Base-by-base conservation (phyloP, 495 filamentous ascomycete genomes). In the Daldinia childiae region DNA sequence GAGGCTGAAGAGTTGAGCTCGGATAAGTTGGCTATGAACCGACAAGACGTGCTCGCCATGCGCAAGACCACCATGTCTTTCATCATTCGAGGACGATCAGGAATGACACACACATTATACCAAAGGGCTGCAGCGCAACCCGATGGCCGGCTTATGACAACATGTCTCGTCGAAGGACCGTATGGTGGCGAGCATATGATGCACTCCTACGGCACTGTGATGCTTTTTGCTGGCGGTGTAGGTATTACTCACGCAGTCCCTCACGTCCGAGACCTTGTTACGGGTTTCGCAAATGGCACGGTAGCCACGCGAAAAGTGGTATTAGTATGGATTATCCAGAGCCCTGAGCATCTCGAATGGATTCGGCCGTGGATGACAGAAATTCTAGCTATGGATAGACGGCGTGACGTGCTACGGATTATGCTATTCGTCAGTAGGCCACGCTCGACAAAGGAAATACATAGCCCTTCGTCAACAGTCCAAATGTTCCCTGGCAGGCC, bases 311-410 rank as follows among this genome's bases (percentile, higher is more conserved):
- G 90, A 48, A 89, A 91, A 66, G 85, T 98, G 68, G 84, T 95
- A 14, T 86, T 99, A 5, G 88, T 97, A 54, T 99, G 95, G 95
- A 90, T 90, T 51, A 92, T 99, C 59, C 92, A 95, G 71, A 91
- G 85, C 43, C 92, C 91, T 26, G 95, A 98, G 62, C 91, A 94
- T 69, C 86, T 99, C 27, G 89, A 94, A 75, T 99, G 95, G 95
- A 92, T 98, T 45, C 87, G 92, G 6, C 88, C 90, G 7, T 99
- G 92, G 92, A 99, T 99, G 95, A 95, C 97, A 67, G 85, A 92
- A 76, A 95, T 98, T 66, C 86, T 99, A 38, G 87, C 87, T 2
- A 92, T 98, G 84, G 92, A 93, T 8, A 86, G 85, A 52, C 89
- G 95, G 0, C 87, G 93, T 27, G 92, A 98, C 27, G 87, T 94